phyloP scores from a whole-genome alignment of 768 basidiomycete genomes.

The Trametes meyenii region DNA sequence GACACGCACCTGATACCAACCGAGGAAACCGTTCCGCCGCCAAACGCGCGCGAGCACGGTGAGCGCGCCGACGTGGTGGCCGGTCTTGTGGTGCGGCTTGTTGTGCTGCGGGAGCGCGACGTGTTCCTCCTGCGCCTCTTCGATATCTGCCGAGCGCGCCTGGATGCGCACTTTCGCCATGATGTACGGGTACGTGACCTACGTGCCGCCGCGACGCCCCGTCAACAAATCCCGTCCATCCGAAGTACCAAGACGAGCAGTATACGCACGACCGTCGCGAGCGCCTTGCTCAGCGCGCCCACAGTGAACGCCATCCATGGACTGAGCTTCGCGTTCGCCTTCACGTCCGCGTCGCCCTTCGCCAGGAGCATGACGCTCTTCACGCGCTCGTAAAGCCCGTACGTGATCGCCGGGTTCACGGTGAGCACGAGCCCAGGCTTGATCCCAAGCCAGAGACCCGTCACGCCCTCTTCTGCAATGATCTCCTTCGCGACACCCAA shows the following conservation, averaged over 20 bases:
- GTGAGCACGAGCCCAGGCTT: constrained; percentile 94
- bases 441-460: constrained; percentile 91
- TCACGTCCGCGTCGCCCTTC: constrained; percentile 32
- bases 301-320: constrained; percentile 80
- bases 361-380: constrained; percentile 73
- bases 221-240: background rate
- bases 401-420: constrained; percentile 97
- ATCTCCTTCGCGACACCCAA: constrained; percentile 82
- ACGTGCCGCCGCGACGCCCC: background rate
- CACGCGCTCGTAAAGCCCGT: constrained; percentile 91
- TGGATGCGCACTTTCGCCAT: constrained; percentile 98
- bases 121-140: constrained; percentile 49
- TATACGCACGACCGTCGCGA: constrained; percentile 86
- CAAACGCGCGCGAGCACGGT: constrained; percentile 74
- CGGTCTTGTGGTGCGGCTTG: constrained; percentile 46
- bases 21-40: constrained; percentile 77
- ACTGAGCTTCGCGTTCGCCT: constrained; percentile 57
- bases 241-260: background rate
- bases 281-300: constrained; percentile 92
- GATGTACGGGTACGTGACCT: constrained; percentile 96
- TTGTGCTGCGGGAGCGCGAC: constrained; percentile 41
- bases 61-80: constrained; percentile 71
- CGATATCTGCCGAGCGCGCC: constrained; percentile 66
- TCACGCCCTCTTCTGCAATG: constrained; percentile 82
- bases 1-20: constrained; percentile 90